phyloP scores from a whole-genome alignment of 306 rosid species.

The Begonia peltatifolia region DNA sequence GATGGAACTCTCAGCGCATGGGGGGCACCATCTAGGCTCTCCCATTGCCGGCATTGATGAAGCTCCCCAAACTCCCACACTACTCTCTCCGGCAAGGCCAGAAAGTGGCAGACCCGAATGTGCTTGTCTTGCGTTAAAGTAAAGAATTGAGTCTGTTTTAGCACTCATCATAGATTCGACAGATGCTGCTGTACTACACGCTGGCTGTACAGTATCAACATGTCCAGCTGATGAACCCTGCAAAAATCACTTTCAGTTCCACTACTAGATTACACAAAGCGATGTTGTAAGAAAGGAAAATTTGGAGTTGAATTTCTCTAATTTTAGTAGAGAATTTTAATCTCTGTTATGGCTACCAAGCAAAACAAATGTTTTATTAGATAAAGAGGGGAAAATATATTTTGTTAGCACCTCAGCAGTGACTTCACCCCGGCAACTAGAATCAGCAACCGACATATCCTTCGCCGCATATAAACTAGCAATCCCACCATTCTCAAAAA shows the following conservation, averaged over 20 bases:
- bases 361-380: not conserved
- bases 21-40: conserved; percentile 90
- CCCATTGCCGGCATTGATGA: conserved; percentile 72
- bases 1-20: conserved; percentile 48
- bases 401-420: conserved; percentile 61
- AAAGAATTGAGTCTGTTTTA: conserved; percentile 67
- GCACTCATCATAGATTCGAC: conserved; percentile 66
- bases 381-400: not conserved
- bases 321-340: not conserved
- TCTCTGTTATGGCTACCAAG: not conserved
- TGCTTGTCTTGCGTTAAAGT: conserved; percentile 36
- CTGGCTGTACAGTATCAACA: conserved; percentile 42
- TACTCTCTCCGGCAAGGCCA: conserved; percentile 44
- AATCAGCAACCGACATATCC: conserved; percentile 55
- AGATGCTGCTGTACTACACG: conserved; percentile 65
- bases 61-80: conserved; percentile 67
- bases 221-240: conserved; percentile 53
- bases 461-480: conserved; percentile 67
- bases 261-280: not conserved
- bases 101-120: conserved; percentile 77
- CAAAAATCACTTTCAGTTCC: conserved; percentile 11
- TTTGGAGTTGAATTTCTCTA: not conserved
- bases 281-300: not conserved
- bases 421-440: conserved; percentile 45
- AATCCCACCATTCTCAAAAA: conserved; percentile 79